These are phyloP conservation scores for Pseudocercospora fuligena DNA, from an alignment of 2,329 filamentous ascomycete genomes.

Conservation along the genomic window DNA sequence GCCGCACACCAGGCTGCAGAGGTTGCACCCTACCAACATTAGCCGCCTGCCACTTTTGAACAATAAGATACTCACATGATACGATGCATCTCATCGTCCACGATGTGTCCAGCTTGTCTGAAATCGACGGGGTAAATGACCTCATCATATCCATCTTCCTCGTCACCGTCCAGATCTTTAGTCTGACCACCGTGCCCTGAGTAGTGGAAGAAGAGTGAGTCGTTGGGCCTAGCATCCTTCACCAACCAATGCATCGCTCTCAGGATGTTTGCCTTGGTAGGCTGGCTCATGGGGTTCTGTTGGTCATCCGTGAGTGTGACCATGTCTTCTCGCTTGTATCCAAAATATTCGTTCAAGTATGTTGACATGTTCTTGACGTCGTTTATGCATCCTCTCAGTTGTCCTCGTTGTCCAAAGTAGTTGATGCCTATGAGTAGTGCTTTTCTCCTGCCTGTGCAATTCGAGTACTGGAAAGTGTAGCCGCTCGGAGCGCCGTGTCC, in stretches of 20 bases:
- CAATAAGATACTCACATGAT: slow-evolving; percentile 58
- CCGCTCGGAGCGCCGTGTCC: slow-evolving; percentile 77
- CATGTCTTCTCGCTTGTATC: slow-evolving; percentile 95
- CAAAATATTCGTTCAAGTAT: slow-evolving; percentile 86
- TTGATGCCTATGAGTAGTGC: slow-evolving; percentile 93
- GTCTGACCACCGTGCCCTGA: slow-evolving; percentile 87
- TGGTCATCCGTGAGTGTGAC: slow-evolving; percentile 95
- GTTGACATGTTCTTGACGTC: slow-evolving; percentile 96
- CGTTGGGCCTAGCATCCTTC: slow-evolving; percentile 88
- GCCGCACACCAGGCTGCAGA: slow-evolving; percentile 79
- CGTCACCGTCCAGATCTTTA: slow-evolving; percentile 76
- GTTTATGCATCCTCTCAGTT: slow-evolving; percentile 93
- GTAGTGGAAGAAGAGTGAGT: slow-evolving; percentile 97
- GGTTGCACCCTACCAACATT: slow-evolving; percentile 62
- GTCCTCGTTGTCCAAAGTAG: slow-evolving; percentile 90
- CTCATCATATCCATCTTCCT: slow-evolving; percentile 81
- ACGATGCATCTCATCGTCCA: slow-evolving; percentile 81
- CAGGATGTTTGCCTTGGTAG: slow-evolving; percentile 92
- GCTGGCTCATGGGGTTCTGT: slow-evolving; percentile 95
- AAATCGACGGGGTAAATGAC: slow-evolving; percentile 86
- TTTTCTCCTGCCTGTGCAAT: slow-evolving; percentile 86
- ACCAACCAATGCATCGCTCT: slow-evolving; percentile 98
- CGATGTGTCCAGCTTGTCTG: slow-evolving; percentile 77
- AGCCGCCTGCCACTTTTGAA: background rate
- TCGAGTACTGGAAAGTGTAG: slow-evolving; percentile 89